Base-by-base conservation (phyloP, 2,329 filamentous ascomycete species). In the Moelleriella libera region DNA sequence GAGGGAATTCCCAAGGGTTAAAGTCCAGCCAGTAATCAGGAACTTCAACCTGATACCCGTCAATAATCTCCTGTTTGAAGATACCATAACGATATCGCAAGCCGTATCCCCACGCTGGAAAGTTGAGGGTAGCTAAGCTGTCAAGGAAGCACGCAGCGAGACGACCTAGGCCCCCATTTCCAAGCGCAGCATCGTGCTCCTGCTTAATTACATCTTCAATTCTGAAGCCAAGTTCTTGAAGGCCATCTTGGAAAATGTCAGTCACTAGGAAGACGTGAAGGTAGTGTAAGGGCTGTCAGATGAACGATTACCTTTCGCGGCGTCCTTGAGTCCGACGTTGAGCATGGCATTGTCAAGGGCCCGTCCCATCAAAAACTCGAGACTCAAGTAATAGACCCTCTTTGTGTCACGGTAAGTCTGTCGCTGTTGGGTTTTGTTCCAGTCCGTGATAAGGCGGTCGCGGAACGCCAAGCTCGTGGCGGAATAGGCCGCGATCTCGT, bases 11-110 rank as follows among this genome's bases (percentile, higher is more conserved):
- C 92, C 92, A 98, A 1, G 92, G 92, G 67, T 98, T 98, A 68
- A 97, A 96, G 63, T 97, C 92, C 47, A 98, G 79, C 92, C 92
- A 98, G 69, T 98, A 97, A 64, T 98, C 92, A 21, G 92, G 92
- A 50, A 97, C 85, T 62, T 98, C 92, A 53, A 98, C 88, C 67
- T 98, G 92, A 64, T 96, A 98, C 49, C 92, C 92, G 60, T 97
- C 85, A 50, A 96, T 82, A 58, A 98, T 97, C 70, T 97, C 92
- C 71, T 98, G 92, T 72, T 97, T 97, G 80, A 98, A 98, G 64
- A 98, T 98, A 62, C 86, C 86, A 63, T 97, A 97, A 64, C 88
- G 77, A 71, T 98, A 98, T 60, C 92, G 81, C 55, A 98, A 71
- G 48, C 90, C 92, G 59, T 98, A 98, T 37, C 92, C 92, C 92